These are phyloP conservation scores for Colletotrichum lupini DNA, from an alignment of 2,329 filamentous ascomycete species.

Conservation along the genomic window DNA sequence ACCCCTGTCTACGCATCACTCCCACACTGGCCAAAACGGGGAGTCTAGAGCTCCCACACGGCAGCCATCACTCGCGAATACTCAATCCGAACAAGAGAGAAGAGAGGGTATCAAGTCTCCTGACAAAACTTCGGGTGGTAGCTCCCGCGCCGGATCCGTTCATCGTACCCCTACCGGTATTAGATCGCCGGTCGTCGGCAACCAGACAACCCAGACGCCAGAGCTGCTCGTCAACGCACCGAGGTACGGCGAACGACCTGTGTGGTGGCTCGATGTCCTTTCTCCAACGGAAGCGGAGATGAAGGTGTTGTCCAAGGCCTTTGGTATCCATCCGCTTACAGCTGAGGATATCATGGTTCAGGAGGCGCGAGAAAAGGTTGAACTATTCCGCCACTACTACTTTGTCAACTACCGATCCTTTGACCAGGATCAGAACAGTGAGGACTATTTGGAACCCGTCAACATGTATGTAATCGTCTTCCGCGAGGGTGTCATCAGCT, in stretches of 20 bases:
- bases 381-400: slow-evolving; percentile 97
- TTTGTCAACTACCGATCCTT: slow-evolving; percentile 99
- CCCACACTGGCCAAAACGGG: slow-evolving; percentile 46
- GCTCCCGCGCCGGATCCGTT: slow-evolving; percentile 51
- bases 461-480: slow-evolving; percentile 99
- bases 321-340: slow-evolving; percentile 95
- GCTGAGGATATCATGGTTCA: slow-evolving; percentile 98
- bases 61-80: slow-evolving; percentile 54
- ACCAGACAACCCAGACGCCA: slow-evolving; percentile 40
- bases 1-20: slow-evolving; percentile 38
- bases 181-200: slow-evolving; percentile 49
- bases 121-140: slow-evolving; percentile 44
- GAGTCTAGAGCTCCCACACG: slow-evolving; percentile 58
- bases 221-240: slow-evolving; percentile 57
- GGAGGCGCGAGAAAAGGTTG: slow-evolving; percentile 97
- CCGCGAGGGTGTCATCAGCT: slow-evolving; percentile 92
- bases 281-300: slow-evolving; percentile 94
- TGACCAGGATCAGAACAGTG: slow-evolving; percentile 90
- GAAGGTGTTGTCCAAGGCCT: slow-evolving; percentile 91
- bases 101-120: slow-evolving; percentile 44
- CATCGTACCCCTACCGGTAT: slow-evolving; percentile 58
- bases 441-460: slow-evolving; percentile 92
- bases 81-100: slow-evolving; percentile 41
- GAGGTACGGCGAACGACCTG: slow-evolving; percentile 83
- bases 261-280: slow-evolving; percentile 96